These are phyloP conservation scores for Termitomyces heimii DNA, from an alignment of 768 basidiomycete species.

Conservation along the genomic window DNA sequence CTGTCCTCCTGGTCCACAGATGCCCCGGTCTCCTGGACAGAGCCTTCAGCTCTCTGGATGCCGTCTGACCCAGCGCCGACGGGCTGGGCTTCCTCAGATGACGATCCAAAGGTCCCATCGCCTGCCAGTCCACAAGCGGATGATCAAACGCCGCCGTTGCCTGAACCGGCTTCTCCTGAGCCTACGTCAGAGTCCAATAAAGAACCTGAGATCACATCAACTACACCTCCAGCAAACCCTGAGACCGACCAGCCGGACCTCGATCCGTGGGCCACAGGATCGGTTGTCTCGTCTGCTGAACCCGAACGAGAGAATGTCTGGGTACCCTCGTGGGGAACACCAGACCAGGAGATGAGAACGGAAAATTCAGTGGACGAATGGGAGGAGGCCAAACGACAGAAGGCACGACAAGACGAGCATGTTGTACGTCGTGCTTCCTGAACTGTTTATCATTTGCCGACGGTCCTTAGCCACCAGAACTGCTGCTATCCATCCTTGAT, in stretches of 20 bases:
- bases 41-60: constrained; percentile 43
- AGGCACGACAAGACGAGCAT: constrained; percentile 52
- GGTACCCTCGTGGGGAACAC: constrained; percentile 35
- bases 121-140: constrained; percentile 1
- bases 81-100: constrained; percentile 36
- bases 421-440: constrained; percentile 45
- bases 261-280: constrained; percentile 32
- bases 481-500: constrained; percentile 49
- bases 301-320: constrained; percentile 27
- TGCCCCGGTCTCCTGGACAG: constrained; percentile 38
- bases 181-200: background rate
- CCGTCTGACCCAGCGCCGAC: constrained; percentile 12
- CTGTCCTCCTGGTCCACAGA: constrained; percentile 53
- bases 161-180: background rate
- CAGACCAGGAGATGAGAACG: constrained; percentile 14
- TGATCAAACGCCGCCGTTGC: constrained; percentile 5
- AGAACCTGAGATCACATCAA: constrained; percentile 1
- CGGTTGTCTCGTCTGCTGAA: constrained; percentile 12
- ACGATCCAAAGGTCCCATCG: constrained; percentile 16
- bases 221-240: constrained; percentile 30
- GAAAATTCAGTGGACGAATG: constrained; percentile 47
- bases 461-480: constrained; percentile 54
- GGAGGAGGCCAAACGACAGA: constrained; percentile 54
- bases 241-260: constrained; percentile 29
- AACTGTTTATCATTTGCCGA: constrained; percentile 14